Conservation (phyloP, 2,329 filamentous ascomycete species). For the Fonsecaea monophora region DNA sequence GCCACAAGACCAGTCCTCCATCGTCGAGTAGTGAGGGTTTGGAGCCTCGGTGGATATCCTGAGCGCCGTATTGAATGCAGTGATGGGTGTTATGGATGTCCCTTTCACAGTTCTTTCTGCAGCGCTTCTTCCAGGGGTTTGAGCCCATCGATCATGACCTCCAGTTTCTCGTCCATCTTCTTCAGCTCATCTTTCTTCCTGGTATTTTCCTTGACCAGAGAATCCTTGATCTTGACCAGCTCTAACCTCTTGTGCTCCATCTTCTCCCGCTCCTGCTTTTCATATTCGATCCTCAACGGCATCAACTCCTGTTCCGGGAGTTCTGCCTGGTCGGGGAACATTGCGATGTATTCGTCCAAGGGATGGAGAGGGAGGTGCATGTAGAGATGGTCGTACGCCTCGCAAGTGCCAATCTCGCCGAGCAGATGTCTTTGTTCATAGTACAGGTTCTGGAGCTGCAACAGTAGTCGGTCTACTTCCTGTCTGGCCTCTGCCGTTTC, state of each 20-base stretch:
- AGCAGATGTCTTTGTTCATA: slow-evolving; percentile 93
- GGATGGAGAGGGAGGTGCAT: slow-evolving; percentile 83
- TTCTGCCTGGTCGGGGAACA: slow-evolving; percentile 76
- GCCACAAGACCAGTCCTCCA: not conserved
- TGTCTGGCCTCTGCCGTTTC: slow-evolving; percentile 85
- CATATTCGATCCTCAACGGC: slow-evolving; percentile 88
- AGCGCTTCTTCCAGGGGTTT: slow-evolving; percentile 36
- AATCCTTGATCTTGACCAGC: slow-evolving; percentile 74
- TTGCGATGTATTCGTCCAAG: slow-evolving; percentile 77
- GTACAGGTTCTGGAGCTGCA: slow-evolving; percentile 93
- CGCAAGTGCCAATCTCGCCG: slow-evolving; percentile 88
- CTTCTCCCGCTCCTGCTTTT: slow-evolving; percentile 80
- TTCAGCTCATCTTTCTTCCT: slow-evolving; percentile 91
- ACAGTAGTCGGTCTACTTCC: slow-evolving; percentile 87
- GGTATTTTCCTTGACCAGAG: slow-evolving; percentile 78
- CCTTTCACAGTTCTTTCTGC: slow-evolving; percentile 35
- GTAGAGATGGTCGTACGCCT: slow-evolving; percentile 92
- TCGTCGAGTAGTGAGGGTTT: not conserved
- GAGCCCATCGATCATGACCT: slow-evolving; percentile 82
- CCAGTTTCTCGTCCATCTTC: slow-evolving; percentile 87
- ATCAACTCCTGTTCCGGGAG: slow-evolving; percentile 81
- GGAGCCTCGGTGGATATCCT: not conserved
- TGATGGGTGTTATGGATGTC: not conserved
- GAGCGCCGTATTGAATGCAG: not conserved
- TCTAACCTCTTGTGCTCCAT: slow-evolving; percentile 84